Percentiles rank a stretch among this genome's conserved stretches.
These are phyloP conservation scores for Colletotrichum camelliae DNA, from an alignment of 2,329 filamentous ascomycete species.

Conservation along the genomic window DNA sequence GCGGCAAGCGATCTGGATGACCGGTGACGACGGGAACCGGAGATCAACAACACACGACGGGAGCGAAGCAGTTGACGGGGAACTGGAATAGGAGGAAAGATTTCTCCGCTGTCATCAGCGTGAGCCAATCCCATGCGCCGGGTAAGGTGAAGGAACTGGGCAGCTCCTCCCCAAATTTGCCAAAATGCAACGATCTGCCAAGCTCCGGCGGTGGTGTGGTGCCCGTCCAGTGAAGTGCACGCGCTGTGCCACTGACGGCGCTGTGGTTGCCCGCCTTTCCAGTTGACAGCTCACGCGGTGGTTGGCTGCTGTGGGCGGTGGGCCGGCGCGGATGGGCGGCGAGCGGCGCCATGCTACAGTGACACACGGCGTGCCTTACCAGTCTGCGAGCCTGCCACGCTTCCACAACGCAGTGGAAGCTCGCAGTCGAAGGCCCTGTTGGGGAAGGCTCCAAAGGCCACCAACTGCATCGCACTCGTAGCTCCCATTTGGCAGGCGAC, in stretches of 20 bases:
- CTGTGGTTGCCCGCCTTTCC: background rate
- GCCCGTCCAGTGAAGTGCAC: background rate
- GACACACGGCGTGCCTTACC: background rate
- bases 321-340: background rate
- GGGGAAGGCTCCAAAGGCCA: background rate
- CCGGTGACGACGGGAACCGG: background rate
- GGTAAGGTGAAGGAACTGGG: background rate
- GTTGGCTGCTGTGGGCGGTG: background rate
- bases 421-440: background rate
- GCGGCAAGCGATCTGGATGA: background rate
- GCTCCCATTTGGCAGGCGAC: background rate
- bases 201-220: background rate
- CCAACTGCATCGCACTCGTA: background rate
- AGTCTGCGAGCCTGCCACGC: background rate
- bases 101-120: background rate
- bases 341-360: background rate
- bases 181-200: slow-evolving; percentile 6
- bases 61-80: background rate
- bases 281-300: background rate
- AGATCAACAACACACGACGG: background rate
- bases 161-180: background rate
- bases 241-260: background rate
- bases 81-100: slow-evolving; percentile 1
- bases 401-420: background rate
- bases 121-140: background rate